Percentiles rank a stretch among this genome's conserved stretches.
phyloP scores from a whole-genome alignment of 225 moss, liverwort and hornwort species.

The Neckera pumila region DNA sequence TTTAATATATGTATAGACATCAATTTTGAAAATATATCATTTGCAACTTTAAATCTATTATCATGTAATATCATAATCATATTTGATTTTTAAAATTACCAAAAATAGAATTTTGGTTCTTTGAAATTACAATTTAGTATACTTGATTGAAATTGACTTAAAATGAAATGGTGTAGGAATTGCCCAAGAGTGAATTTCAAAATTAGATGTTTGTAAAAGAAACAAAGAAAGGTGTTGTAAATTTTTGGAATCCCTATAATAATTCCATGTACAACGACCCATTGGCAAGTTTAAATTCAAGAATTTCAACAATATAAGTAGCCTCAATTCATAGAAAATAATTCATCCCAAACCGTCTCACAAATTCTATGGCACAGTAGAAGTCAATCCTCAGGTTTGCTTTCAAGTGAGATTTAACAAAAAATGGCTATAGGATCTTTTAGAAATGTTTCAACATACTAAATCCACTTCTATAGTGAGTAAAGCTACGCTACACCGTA shows the following conservation, averaged over 20 bases:
- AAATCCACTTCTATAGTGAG: fast-evolving
- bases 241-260: not conserved
- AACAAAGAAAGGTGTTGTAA: not conserved
- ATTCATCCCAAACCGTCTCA: not conserved
- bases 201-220: not conserved
- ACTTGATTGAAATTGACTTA: no score
- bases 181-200: not conserved
- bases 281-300: not conserved
- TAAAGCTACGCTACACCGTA: no score
- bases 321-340: not conserved
- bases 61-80: not conserved
- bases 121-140: not conserved
- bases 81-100: no score
- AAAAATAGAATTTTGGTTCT: not conserved
- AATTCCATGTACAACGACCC: not conserved
- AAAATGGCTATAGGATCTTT: not conserved
- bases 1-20: not conserved
- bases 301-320: not conserved
- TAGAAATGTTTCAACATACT: not conserved
- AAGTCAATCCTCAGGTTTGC: fast-evolving
- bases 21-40: not conserved
- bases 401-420: not conserved
- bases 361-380: fast-evolving
- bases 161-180: not conserved
- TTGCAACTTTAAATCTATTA: not conserved